Base-by-base conservation (phyloP, 495 filamentous ascomycete species). In the Penicillium mononematosum region DNA sequence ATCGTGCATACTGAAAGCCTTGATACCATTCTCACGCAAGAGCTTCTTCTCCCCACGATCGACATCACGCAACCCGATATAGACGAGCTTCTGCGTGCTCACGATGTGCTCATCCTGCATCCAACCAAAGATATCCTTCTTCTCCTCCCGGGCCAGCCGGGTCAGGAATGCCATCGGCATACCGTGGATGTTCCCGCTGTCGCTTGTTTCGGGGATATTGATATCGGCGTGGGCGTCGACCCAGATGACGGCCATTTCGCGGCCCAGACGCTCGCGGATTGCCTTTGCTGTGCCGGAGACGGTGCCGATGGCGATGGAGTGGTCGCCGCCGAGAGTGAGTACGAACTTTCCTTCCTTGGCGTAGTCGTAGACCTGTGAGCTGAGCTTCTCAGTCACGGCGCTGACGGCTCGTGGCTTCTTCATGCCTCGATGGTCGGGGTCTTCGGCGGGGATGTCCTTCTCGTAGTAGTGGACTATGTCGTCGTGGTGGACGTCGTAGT, bases 221-320 rank as follows among this genome's bases (percentile, higher is more conserved):
- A 99, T 96, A 67, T 98, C 94, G 20, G 92, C 89, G 68, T 99
- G 94, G 20, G 94, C 94, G 72, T 99, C 94, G 6, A 99, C 94
- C 94, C 94, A 99, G 67, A 99, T 93, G 8, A 99, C 89, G 1
- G 91, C 93, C 45, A 96, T 82, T 57, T 97, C 92, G 41, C 85
- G 78, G 14, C 85, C 84, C 55, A 94, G 70, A 31, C 94, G 77
- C 77, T 98, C 91, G 36, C 87, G 83, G 51, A 91, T 87, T 0
- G 94, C 94, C 75, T 87, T 88, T 36, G 91, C 86, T 2, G 86
- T 88, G 4, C 94, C 94, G 17, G 87, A 85, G 55, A 98, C 84
- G 22, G 90, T 92, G 39, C 94, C 94, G 66, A 99, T 95, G 50
- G 95, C 94, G 64, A 99, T 96, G 48, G 86, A 91, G 75, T 99